These are phyloP conservation scores for Boletus tomentosulus DNA, from an alignment of 768 basidiomycete species.

Conservation along the genomic window DNA sequence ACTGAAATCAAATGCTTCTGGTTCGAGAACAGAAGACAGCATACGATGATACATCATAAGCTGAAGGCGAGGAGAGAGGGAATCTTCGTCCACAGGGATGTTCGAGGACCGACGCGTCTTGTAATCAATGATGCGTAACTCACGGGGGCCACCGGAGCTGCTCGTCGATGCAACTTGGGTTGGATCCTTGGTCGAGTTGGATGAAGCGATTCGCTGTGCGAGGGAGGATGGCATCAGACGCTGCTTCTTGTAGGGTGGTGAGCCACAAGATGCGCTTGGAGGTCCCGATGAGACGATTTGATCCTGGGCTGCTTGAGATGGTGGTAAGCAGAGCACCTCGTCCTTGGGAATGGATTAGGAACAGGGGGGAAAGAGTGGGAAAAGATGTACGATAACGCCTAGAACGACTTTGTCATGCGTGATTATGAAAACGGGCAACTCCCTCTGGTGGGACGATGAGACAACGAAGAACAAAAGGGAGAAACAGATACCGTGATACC, in stretches of 20 bases:
- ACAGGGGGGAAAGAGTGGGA: not conserved
- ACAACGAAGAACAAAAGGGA: not conserved
- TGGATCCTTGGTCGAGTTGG: not conserved
- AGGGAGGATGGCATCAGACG: slow-evolving; percentile 12
- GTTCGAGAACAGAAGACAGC: slow-evolving; percentile 47
- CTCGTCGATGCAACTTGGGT: not conserved
- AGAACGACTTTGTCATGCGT: slow-evolving; percentile 59
- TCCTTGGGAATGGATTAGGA: slow-evolving; percentile 42
- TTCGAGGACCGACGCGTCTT: slow-evolving; percentile 56
- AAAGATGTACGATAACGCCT: slow-evolving; percentile 64
- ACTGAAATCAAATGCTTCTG: slow-evolving; percentile 45
- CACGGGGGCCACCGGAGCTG: slow-evolving; percentile 10
- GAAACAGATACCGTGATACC: slow-evolving; percentile 48
- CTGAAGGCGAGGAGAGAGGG: slow-evolving; percentile 58
- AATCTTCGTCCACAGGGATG: slow-evolving; percentile 57
- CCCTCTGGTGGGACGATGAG: slow-evolving; percentile 46
- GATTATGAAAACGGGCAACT: slow-evolving; percentile 80
- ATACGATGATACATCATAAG: slow-evolving; percentile 76
- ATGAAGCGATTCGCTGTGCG: slow-evolving; percentile 2
- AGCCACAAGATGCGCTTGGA: slow-evolving; percentile 8
- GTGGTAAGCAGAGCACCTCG: slow-evolving; percentile 37
- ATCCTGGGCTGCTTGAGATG: slow-evolving; percentile 2
- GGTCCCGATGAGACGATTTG: not conserved
- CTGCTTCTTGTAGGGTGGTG: slow-evolving; percentile 28
- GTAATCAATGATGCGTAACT: slow-evolving; percentile 56